These are phyloP conservation scores for Cutaneotrichosporon sp. DNA, from an alignment of 1,284 basidiomycete species.

Conservation along the genomic window DNA sequence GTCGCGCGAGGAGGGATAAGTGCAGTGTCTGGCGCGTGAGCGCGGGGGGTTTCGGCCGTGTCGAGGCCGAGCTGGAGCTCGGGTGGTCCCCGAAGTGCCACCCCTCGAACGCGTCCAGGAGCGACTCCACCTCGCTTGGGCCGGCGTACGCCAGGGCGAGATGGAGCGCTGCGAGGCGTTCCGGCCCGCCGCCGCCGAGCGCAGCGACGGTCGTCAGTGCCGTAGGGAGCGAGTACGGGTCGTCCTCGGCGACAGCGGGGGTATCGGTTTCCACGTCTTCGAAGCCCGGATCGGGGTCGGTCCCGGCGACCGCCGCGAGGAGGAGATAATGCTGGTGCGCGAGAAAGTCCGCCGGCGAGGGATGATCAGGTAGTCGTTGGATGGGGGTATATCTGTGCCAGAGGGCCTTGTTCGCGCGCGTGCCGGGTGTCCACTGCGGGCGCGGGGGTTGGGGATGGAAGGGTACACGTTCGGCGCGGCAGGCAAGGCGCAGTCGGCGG, in stretches of 20 bases:
- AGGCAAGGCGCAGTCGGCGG: neutral
- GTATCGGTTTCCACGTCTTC: too few relatives aligned
- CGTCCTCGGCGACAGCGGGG: too few relatives aligned
- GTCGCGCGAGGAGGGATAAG: slow-evolving; percentile 9
- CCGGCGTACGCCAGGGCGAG: slow-evolving; percentile 4
- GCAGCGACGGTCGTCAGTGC: neutral
- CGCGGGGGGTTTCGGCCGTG: too few relatives aligned
- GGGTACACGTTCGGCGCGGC: neutral
- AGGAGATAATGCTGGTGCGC: slow-evolving; percentile 8
- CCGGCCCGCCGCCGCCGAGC: neutral
- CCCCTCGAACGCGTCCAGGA: neutral
- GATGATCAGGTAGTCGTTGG: neutral
- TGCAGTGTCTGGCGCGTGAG: slow-evolving; percentile 19
- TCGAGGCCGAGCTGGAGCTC: too few relatives aligned
- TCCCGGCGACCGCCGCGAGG: neutral
- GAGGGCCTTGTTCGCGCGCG: neutral
- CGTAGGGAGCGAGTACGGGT: neutral
- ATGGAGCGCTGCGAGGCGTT: neutral
- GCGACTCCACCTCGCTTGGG: neutral
- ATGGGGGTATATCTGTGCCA: neutral
- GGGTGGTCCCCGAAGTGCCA: too few relatives aligned
- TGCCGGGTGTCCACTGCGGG: neutral
- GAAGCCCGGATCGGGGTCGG: neutral
- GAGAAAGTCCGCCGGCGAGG: neutral
- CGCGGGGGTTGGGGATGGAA: neutral